Evolutionary conservation across 805 yeast genomes (phyloP), one percentile per base, ranked within the genome.

Genomic region (Hanseniaspora taiwanica): DNA sequence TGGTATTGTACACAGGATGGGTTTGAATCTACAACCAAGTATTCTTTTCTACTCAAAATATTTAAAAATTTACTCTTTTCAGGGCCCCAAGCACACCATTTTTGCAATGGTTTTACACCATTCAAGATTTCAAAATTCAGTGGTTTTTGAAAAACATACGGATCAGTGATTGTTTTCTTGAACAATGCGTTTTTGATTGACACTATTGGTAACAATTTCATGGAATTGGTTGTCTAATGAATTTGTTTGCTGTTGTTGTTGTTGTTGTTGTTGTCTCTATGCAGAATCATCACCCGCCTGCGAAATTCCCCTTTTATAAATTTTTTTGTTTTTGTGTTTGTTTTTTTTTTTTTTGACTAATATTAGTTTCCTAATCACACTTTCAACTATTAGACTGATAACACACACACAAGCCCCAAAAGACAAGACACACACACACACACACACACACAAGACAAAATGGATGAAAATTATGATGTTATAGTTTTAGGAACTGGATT

Each of bases 401-500:
- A 23, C 25, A 23, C 10, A 7, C 10, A 23, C 7, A n/a, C 10
- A 27, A 27, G 13, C 31, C 6, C 13, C n/a, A 29, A n/a, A 29
- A 18, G 8, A 7, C 5, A 16, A n/a, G 14, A 29, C 9, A 14
- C 33, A 29, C 13, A 29, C 18, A 16, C 13, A 29, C 4, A 12
- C 10, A 25, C 10, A 25, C 10, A 4, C 10, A 25, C 10, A 4
- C 8, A 25, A 25, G 10, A n/a, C n/a, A 49, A 48, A 42, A 85
- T 91, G 95, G 97, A 91, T 64, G 96, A 87, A 63, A 76, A 83
- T 48, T 91, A 87, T 75, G 98, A 91, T 67, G 96, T 89, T 45
- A 89, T 91, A 51, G 96, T 89, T 21, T 71, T 89, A 44, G 98
- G 97, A 23, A 66, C 75, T 44, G 98, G 98, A n/a, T 72, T 91